Percentiles rank a stretch among this genome's conserved stretches.
Conservation (phyloP, 1,284 basidiomycete species). For the Xerocomus amazonicus region DNA sequence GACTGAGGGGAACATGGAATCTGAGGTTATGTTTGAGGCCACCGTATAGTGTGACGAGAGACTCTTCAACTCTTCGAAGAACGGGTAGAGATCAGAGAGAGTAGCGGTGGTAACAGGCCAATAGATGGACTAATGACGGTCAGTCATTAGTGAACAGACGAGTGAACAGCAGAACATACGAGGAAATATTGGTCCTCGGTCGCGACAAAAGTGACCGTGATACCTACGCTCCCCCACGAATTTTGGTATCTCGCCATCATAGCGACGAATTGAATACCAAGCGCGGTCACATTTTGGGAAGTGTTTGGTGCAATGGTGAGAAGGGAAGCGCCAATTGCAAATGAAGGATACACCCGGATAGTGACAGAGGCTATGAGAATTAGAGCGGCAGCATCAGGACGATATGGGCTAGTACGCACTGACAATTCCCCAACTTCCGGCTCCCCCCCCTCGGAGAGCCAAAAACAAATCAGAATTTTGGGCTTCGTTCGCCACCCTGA, state of each 20-base stretch:
- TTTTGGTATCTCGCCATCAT: conserved; percentile 17
- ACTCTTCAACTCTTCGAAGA: conserved; percentile 16
- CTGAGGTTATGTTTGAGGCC: conserved; percentile 6
- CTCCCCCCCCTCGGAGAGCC: conserved; percentile 24
- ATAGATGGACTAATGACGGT: not conserved
- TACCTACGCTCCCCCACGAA: conserved; percentile 3
- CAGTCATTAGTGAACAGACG: not conserved
- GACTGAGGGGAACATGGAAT: conserved; percentile 6
- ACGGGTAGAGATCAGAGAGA: conserved; percentile 5
- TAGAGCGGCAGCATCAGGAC: not conserved
- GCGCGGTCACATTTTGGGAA: conserved; percentile 8
- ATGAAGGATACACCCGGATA: conserved; percentile 11
- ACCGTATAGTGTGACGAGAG: conserved; percentile 11
- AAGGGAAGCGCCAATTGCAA: conserved; percentile 11
- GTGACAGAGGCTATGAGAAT: conserved; percentile 16
- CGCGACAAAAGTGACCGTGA: not conserved
- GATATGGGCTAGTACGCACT: conserved; percentile 11
- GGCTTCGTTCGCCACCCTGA: conserved; percentile 16
- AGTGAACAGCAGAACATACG: conserved; percentile 4
- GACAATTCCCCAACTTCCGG: conserved; percentile 27
- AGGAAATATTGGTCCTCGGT: conserved; percentile 5
- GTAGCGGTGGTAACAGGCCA: conserved; percentile 5
- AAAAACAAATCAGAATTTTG: conserved; percentile 27
- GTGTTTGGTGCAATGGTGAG: conserved; percentile 8
- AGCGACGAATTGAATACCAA: conserved; percentile 18